phyloP scores from a whole-genome alignment of 345 rosid species.

The Ceriops tagal region DNA sequence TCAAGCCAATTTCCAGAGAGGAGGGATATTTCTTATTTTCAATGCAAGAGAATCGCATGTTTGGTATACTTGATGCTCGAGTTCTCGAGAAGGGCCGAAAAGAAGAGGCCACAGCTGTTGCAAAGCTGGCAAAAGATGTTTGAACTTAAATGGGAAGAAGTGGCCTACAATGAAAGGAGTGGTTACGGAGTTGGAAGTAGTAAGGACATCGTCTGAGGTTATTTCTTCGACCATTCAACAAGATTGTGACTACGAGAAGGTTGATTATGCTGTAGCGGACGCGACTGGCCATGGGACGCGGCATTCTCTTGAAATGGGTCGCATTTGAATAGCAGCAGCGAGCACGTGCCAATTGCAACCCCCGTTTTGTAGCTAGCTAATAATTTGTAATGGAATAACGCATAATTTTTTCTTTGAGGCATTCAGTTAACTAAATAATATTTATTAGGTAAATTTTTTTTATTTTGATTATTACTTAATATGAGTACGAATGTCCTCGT shows the following conservation, averaged over 20 bases:
- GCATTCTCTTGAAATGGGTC: background rate
- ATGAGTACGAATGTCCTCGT: no score
- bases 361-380: no score
- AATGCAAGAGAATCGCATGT: background rate
- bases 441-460: no score
- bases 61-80: slow-evolving; percentile 1
- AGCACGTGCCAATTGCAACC: no score
- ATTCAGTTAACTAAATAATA: no score
- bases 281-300: background rate
- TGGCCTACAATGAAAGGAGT: slow-evolving; percentile 7
- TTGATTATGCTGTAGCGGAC: background rate
- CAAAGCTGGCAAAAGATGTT: slow-evolving; percentile 1
- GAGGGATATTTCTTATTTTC: background rate
- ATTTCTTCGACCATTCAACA: background rate
- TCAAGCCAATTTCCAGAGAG: background rate
- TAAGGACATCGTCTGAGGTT: background rate
- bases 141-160: background rate
- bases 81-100: background rate
- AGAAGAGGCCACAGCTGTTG: background rate
- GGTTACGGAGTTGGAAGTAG: background rate
- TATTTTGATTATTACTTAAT: no score
- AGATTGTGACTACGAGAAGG: background rate
- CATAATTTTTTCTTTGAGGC: no score
- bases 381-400: no score
- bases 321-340: background rate